Percentiles rank a stretch among this genome's conserved stretches.
These are phyloP conservation scores for Amaranthus hypochondriacus DNA, from an alignment of 148 eudicot species.

Conservation along the genomic window DNA sequence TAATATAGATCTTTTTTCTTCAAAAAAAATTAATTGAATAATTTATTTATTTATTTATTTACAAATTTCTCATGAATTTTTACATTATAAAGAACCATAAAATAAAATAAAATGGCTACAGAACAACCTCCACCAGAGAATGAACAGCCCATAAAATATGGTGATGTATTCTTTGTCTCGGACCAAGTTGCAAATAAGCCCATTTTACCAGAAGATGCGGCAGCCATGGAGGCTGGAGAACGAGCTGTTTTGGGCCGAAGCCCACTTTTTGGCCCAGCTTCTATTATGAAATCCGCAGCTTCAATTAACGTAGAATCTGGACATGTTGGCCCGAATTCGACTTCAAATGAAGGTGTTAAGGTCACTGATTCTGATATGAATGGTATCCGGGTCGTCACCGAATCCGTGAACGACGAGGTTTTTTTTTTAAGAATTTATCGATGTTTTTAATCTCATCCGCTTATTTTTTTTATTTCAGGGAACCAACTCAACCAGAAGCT, in stretches of 20 bases:
- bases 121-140: slow-evolving; percentile 1
- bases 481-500: no score
- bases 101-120: slow-evolving; percentile 6
- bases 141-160: slow-evolving; percentile 21
- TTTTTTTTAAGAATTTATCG: background rate
- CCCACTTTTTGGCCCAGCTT: slow-evolving; percentile 22
- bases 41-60: no score
- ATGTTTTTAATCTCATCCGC: no score
- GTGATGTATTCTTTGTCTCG: slow-evolving; percentile 24
- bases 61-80: no score
- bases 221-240: slow-evolving; percentile 24
- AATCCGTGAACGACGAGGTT: slow-evolving; percentile 18
- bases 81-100: no score
- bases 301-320: slow-evolving; percentile 19
- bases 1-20: no score
- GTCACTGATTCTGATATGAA: slow-evolving; percentile 5
- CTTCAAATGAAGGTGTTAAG: background rate
- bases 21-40: no score
- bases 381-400: slow-evolving; percentile 13
- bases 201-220: slow-evolving; percentile 23
- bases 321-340: background rate
- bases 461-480: no score
- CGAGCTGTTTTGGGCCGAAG: slow-evolving; percentile 8
- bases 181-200: slow-evolving; percentile 22
- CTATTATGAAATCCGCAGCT: slow-evolving; percentile 24